These are phyloP conservation scores for Phalaenopsis equestris DNA, from an alignment of 106 monocot genomes.

Conservation along the genomic window DNA sequence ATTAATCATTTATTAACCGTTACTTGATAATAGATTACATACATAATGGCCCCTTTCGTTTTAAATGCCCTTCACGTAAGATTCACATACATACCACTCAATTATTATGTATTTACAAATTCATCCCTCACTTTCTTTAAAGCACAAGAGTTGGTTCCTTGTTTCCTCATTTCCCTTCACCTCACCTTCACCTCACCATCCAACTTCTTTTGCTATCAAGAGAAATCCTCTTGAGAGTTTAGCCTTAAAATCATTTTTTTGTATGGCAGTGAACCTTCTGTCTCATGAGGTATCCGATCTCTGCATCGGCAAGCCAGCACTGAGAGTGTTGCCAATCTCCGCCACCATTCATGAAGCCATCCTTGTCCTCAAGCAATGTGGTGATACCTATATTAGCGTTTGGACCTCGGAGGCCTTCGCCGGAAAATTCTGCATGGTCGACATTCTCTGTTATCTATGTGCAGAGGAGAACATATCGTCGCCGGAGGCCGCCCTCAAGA, in stretches of 20 bases:
- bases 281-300: constrained; percentile 68
- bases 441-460: constrained; percentile 69
- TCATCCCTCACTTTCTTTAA: too few species aligned
- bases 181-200: too few species aligned
- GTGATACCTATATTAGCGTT: constrained; percentile 32
- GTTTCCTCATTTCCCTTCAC: too few species aligned
- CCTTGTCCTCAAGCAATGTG: constrained; percentile 22
- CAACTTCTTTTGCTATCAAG: too few species aligned
- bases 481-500: constrained; percentile 33
- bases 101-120: too few species aligned
- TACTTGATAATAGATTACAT: too few species aligned
- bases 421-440: constrained; percentile 57
- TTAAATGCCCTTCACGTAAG: too few species aligned
- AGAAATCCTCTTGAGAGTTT: too few species aligned
- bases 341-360: constrained; percentile 59
- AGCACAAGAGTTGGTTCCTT: too few species aligned
- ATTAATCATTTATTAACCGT: too few species aligned
- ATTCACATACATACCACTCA: too few species aligned
- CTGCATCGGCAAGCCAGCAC: constrained; percentile 87
- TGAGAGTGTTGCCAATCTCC: constrained; percentile 38
- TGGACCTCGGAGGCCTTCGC: constrained; percentile 19
- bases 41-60: too few species aligned
- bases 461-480: constrained; percentile 22
- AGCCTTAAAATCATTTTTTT: not conserved
- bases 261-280: constrained; percentile 60